Evolutionary conservation across 306 rosid species (phyloP).

Genomic region (Sesbania bispinosa): DNA sequence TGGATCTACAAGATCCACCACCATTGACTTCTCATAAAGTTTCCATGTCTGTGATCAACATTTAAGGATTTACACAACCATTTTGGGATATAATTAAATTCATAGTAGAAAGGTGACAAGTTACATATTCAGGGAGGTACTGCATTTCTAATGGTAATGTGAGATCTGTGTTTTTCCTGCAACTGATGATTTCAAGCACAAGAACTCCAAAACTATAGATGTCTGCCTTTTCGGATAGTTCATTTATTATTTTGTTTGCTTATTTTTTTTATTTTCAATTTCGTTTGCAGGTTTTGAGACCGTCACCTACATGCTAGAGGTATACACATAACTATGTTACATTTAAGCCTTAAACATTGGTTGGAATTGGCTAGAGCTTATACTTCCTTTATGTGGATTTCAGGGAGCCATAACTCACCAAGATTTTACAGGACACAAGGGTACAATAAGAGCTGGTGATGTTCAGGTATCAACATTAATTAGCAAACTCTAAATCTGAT

Average conservation of each 20-base stretch:
- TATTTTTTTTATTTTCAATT: slow-evolving; percentile 4
- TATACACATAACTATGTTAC: neutral
- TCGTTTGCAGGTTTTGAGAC: slow-evolving; percentile 66
- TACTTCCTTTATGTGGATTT: slow-evolving; percentile 2
- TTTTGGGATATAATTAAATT: too few relatives aligned
- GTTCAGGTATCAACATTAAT: slow-evolving; percentile 57
- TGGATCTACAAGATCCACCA: slow-evolving; percentile 59
- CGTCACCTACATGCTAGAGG: slow-evolving; percentile 76
- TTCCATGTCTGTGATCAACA: slow-evolving; percentile 62
- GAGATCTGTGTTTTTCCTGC: slow-evolving; percentile 80
- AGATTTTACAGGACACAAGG: slow-evolving; percentile 95
- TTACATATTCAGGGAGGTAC: slow-evolving; percentile 86
- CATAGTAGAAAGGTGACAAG: too few relatives aligned
- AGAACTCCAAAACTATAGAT: slow-evolving; percentile 94
- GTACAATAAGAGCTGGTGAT: slow-evolving; percentile 80
- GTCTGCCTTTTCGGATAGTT: slow-evolving; percentile 85
- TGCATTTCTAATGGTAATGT: slow-evolving; percentile 73
- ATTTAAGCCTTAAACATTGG: neutral
- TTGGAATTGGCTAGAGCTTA: neutral
- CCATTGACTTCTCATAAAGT: slow-evolving; percentile 52
- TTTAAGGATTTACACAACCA: neutral
- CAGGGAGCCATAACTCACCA: slow-evolving; percentile 94
- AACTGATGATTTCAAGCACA: slow-evolving; percentile 74
- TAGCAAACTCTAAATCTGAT: too few relatives aligned
- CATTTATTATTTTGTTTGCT: too few relatives aligned